Evolutionary conservation across 1,284 basidiomycete species (phyloP).

Genomic region (Veloboletus limbatus): DNA sequence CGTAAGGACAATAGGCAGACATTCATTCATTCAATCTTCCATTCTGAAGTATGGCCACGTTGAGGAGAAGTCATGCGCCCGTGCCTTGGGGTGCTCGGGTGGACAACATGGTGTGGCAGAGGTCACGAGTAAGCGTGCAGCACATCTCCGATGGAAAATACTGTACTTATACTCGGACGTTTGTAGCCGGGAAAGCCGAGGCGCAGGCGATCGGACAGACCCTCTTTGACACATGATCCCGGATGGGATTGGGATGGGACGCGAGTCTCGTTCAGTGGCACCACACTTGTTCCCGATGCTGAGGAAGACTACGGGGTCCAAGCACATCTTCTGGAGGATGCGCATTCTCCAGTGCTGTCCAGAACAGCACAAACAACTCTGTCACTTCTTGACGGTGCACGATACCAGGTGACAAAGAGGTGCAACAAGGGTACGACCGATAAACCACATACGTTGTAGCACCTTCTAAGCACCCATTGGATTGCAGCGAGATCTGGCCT

Average conservation of each 20-base stretch:
- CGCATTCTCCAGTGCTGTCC: not conserved
- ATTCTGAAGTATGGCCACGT: slow-evolving; percentile 18
- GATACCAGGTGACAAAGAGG: slow-evolving; percentile 1
- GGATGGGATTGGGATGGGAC: slow-evolving; percentile 29
- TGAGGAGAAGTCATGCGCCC: slow-evolving; percentile 17
- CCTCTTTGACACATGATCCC: slow-evolving; percentile 17
- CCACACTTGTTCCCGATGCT: not conserved
- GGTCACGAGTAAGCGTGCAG: slow-evolving; percentile 13
- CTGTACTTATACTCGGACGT: slow-evolving; percentile 11
- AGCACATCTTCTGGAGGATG: slow-evolving; percentile 4
- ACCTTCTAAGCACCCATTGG: not conserved
- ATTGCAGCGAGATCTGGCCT: slow-evolving; percentile 11
- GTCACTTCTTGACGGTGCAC: slow-evolving; percentile 23
- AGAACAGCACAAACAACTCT: slow-evolving; percentile 1
- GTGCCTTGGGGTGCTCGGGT: slow-evolving; percentile 10
- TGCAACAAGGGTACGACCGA: slow-evolving; percentile 13
- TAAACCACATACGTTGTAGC: not conserved
- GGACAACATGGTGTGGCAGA: slow-evolving; percentile 12
- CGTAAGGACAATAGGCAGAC: not conserved
- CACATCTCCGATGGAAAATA: no score
- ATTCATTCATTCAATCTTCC: not conserved
- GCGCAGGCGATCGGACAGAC: slow-evolving; percentile 11
- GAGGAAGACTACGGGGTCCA: slow-evolving; percentile 3
- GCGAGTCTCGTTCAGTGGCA: slow-evolving; percentile 6
- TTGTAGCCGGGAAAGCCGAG: slow-evolving; percentile 21